Base-by-base conservation (phyloP, 2,329 filamentous ascomycete species). In the Huntiella omanensis region DNA sequence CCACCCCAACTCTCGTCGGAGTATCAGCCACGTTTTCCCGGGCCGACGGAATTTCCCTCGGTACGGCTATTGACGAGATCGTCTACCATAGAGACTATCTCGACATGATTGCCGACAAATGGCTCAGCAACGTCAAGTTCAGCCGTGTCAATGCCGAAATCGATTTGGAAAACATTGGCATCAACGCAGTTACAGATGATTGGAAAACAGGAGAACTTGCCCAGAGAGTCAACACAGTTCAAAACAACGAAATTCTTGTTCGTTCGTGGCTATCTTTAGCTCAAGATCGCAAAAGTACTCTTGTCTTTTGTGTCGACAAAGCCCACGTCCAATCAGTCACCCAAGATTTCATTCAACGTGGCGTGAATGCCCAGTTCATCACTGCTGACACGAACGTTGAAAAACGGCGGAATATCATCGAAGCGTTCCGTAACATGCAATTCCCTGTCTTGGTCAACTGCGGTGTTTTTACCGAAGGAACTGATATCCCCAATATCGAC, bases 401-500 rank as follows among this genome's bases (percentile, higher is more conserved):
- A n/a, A 68, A 79, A 44, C 74, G 91, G 39, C 71, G 74, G 43
- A 69, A 80, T 43, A 74, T 75, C 1, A 68, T 98, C 1, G 77
- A 83, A 32, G 74, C 73, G 2, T 98, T 98, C 61, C 81, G 73
- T 52, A 69, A 66, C 2, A 73, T 77, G 5, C 16, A 34, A 15
- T 96, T 83, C 52, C 84, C 85, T 0, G 84, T 98, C 1, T 69
- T 98, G 11, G 64, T 98, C 44, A 98, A 98, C 58, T 96, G 91
- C 57, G 87, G 87, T 6, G 83, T 98, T 36, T 96, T 94, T 56
- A 96, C 88, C 0, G 91, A 98, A 64, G 91, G 91, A 2, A 98
- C 91, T 1, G 91, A 98, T 56, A 94, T 98, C 32, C 91, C 92
- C 4, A 95, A 93, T 58, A 83, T 98, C 53, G 91, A 98, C 63